Percentiles rank a stretch among this genome's conserved stretches.
Evolutionary conservation across 1,139 yeast genomes (phyloP).

Genomic region (Kodamaea suecica): DNA sequence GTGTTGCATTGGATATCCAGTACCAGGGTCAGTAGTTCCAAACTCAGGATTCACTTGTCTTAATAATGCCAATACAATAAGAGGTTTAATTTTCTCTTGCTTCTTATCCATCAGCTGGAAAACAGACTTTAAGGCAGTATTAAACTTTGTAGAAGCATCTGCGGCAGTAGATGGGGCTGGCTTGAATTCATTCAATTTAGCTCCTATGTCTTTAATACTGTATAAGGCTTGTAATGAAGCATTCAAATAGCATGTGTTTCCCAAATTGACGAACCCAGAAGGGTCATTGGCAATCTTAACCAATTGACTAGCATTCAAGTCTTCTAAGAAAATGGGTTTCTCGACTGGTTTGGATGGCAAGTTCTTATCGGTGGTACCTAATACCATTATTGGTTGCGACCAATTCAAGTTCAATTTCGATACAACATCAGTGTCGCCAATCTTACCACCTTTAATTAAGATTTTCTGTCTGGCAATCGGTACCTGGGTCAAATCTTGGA

Average conservation of each 20-base stretch:
- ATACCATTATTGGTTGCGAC: conserved; percentile 74
- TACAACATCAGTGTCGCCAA: conserved; percentile 62
- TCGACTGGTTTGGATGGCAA: conserved; percentile 59
- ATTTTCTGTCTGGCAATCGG: conserved; percentile 89
- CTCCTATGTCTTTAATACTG: conserved; percentile 58
- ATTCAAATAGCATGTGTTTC: conserved; percentile 93
- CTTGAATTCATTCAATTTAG: conserved; percentile 23
- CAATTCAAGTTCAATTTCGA: conserved; percentile 54
- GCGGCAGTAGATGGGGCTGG: conserved; percentile 41
- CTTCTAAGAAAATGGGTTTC: conserved; percentile 66
- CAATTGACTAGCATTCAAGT: conserved; percentile 49
- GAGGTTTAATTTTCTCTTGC: conserved; percentile 45
- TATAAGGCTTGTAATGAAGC: conserved; percentile 81
- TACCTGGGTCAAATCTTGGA: conserved; percentile 71
- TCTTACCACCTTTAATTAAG: conserved; percentile 83
- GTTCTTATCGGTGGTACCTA: conserved; percentile 82
- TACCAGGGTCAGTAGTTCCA: conserved; percentile 60
- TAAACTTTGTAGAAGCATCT: conserved; percentile 47
- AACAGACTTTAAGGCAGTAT: conserved; percentile 35
- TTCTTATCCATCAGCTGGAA: conserved; percentile 47
- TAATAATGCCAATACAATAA: conserved; percentile 59
- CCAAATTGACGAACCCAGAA: conserved; percentile 80
- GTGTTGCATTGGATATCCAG: conserved; percentile 84
- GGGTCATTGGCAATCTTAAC: conserved; percentile 52
- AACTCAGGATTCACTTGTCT: conserved; percentile 81